These are phyloP conservation scores for Penicillium dipodomyicola DNA, from an alignment of 495 filamentous ascomycete genomes.

Conservation along the genomic window DNA sequence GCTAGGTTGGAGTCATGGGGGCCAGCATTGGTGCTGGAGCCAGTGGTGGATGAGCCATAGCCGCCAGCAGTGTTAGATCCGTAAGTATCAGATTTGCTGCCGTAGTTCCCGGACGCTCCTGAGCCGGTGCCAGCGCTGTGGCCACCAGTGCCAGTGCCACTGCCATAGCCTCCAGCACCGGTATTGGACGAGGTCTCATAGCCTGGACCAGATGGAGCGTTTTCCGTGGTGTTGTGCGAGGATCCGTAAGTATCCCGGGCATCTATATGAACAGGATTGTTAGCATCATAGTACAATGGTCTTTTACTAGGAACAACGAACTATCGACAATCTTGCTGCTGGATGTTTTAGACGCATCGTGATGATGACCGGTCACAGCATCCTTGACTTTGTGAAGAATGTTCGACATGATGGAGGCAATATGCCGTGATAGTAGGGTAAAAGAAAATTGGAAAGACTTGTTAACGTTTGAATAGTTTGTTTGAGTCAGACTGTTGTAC, in stretches of 20 bases:
- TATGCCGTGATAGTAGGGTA: constrained; percentile 1
- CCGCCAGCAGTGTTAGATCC: constrained; percentile 7
- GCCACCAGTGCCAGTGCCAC: not conserved
- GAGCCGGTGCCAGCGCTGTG: not conserved
- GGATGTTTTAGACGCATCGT: constrained; percentile 35
- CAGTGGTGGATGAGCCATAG: constrained; percentile 4
- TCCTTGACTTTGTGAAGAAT: constrained; percentile 75
- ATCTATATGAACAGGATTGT: constrained; percentile 51
- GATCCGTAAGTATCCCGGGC: constrained; percentile 17
- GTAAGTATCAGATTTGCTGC: not conserved
- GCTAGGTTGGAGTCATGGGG: constrained; percentile 17
- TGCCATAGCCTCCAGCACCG: not conserved
- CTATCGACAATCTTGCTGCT: constrained; percentile 7
- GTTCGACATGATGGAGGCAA: constrained; percentile 55
- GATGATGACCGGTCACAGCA: constrained; percentile 48
- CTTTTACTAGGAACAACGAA: constrained; percentile 2
- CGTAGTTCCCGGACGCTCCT: not conserved
- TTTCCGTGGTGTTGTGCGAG: not conserved
- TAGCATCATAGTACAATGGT: constrained; percentile 12
- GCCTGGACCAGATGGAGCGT: constrained; percentile 5
- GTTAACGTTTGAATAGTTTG: not conserved
- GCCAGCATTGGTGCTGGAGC: constrained; percentile 14
- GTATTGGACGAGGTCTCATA: not conserved
- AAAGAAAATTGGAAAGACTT: not conserved
- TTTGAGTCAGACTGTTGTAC: constrained; percentile 3